Evolutionary conservation across 495 filamentous ascomycete species (phyloP), one percentile per base, ranked within the genome.

Genomic region (Patellaria atrata): DNA sequence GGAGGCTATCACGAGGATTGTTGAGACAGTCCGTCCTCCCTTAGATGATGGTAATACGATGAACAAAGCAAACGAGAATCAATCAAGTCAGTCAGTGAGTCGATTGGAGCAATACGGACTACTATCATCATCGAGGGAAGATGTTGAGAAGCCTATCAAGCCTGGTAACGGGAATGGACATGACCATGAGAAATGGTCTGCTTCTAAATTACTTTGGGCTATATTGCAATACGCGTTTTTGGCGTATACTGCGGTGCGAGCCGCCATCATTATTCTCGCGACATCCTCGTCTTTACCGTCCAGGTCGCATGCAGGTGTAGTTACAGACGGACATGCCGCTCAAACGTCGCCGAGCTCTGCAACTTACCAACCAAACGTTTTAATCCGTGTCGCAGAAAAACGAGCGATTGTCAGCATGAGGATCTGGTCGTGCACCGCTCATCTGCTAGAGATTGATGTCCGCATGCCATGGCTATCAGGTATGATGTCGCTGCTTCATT

Each of bases 391-490:
- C 31, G 37, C 60, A 52, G 52, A 48, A 38, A 76, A 69, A 55
- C 70, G 70, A 41, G 79, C 85, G 27, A 67, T 92, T 39, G 61
- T 87, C 29, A 64, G 67, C 43, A 89, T 87, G 65, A 69, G 67
- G 50, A 51, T 76, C 16, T 84, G 73, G 68, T 63, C 73, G 44
- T 79, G 81, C 59, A 52, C 76, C 31, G 71, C 71, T 35, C 70
- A 68, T 47, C 59, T 86, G 22, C 44, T 83, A 50, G 73, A 79
- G 61, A 52, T 92, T 38, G 65, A 79, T 40, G 51, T 55, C 38
- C 75, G 80, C 55, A 86, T 91, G 81, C 85, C 85, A 22, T 94
- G 85, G 85, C 62, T 91, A 27, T 63, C 58, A 48, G 82, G 79
- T 46, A 53, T 70, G 35, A 47, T 85, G 22, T 73, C 77, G 33